These are phyloP conservation scores for Termitomyces sp. DNA, from an alignment of 768 basidiomycete genomes.

Conservation along the genomic window DNA sequence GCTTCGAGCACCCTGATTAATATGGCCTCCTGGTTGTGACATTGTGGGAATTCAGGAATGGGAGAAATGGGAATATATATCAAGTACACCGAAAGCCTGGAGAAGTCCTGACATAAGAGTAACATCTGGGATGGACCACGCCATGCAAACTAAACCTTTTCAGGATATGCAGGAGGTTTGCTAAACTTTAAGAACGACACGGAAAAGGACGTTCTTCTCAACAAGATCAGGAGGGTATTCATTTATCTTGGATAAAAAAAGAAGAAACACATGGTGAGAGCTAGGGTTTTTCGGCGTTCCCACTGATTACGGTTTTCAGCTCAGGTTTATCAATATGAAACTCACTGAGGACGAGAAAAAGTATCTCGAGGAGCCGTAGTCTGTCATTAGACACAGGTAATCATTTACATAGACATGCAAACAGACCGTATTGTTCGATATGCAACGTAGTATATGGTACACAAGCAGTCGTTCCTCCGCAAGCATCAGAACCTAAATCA, in stretches of 20 bases:
- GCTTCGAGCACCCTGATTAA: background rate
- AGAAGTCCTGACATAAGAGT: background rate
- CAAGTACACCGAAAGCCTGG: background rate
- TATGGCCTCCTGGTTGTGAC: background rate
- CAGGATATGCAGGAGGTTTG: background rate
- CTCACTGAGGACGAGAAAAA: conserved; percentile 53
- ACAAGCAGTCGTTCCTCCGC: too few relatives aligned
- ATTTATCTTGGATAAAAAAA: background rate
- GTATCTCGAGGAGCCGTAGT: conserved; percentile 47
- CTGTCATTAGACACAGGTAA: background rate
- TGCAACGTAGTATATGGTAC: too few relatives aligned
- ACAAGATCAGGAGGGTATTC: background rate
- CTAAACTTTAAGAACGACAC: background rate
- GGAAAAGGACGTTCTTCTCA: background rate
- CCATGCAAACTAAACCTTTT: background rate
- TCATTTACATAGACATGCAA: too few relatives aligned
- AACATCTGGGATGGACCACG: background rate
- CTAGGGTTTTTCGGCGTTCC: too few relatives aligned
- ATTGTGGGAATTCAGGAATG: background rate
- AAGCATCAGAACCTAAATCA: too few relatives aligned
- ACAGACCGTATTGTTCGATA: too few relatives aligned
- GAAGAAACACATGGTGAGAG: background rate
- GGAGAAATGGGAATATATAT: background rate
- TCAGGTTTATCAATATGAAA: too few relatives aligned
- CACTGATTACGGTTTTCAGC: too few relatives aligned